Evolutionary conservation across 345 rosid genomes (phyloP), one percentile per base, ranked within the genome.

Genomic region (Aethionema arabicum): DNA sequence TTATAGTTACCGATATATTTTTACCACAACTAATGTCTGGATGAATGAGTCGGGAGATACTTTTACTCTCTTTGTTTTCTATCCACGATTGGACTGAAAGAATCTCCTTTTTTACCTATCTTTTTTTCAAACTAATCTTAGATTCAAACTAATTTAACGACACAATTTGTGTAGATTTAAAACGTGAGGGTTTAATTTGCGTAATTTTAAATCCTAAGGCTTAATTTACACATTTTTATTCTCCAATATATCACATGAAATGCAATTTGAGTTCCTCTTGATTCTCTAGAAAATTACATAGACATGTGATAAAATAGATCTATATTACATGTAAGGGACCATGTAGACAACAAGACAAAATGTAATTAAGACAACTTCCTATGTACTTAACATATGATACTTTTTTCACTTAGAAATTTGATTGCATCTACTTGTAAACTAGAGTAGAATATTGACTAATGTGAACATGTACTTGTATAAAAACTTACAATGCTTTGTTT

Each of bases 1-100:
- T 83, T 52, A 78, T 66, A 83, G 45, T 39, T 42, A 7, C 31
- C 21, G 37, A 5, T 27, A 4, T 47, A 2, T 44, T 59, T 54
- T 81, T 77, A 62, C 80, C 15, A 63, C 69, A 59, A 49, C 33
- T 61, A 68, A 79, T 78, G 92, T 66, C 81, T 82, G 95, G 80
- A 82, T 85, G 88, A 83, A 90, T 90, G 97, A 90, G 92, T 90
- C 97, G 95, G 92, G 92, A 87, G 97, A 76, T 80, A 80, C 59
- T 87, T 80, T 78, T 74, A 65, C 80, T 83, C 79, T 60, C 86
- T 79, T 79, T 42, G 14, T 63, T 69, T 59, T 53, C 76, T 69
- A 68, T 78, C 95, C 84, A 66, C 82, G 91, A 75, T 77, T 90
- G 91, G 91, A 66, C 95, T 75, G 88, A 79, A 80, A 85, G 84